Evolutionary conservation across 1,284 basidiomycete species (phyloP).

Genomic region (Apiotrichum montevideense): DNA sequence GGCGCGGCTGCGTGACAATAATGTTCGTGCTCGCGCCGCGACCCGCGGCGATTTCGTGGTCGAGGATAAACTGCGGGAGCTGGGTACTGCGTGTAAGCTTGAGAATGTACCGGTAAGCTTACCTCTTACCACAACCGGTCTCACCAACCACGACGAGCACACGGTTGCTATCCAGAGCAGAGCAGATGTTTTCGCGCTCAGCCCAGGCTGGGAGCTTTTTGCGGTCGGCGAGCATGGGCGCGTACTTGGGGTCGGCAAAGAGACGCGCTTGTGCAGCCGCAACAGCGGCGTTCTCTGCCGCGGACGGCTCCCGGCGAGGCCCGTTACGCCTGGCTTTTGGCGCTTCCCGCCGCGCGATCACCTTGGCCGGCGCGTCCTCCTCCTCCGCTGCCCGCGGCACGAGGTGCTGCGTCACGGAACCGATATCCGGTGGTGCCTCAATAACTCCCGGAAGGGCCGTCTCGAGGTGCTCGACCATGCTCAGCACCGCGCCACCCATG

Average conservation of each 20-base stretch:
- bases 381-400: slow-evolving; percentile 48
- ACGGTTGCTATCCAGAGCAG: slow-evolving; percentile 56
- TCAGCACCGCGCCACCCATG: slow-evolving; percentile 66
- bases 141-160: slow-evolving; percentile 80
- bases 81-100: slow-evolving; percentile 26
- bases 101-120: slow-evolving; percentile 1
- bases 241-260: slow-evolving; percentile 54
- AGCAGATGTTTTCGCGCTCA: slow-evolving; percentile 60
- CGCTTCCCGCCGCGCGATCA: not conserved
- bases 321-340: not conserved
- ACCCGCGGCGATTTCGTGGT: slow-evolving; percentile 62
- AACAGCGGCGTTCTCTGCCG: slow-evolving; percentile 57
- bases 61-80: slow-evolving; percentile 84
- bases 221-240: slow-evolving; percentile 56
- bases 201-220: slow-evolving; percentile 69
- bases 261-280: slow-evolving; percentile 50
- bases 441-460: slow-evolving; percentile 61
- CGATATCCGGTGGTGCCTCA: slow-evolving; percentile 65
- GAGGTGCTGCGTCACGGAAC: slow-evolving; percentile 59
- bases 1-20: slow-evolving; percentile 81
- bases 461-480: slow-evolving; percentile 68
- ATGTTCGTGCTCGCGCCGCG: slow-evolving; percentile 68
- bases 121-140: slow-evolving; percentile 82
- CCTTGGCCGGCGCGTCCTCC: slow-evolving; percentile 12
- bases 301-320: slow-evolving; percentile 50